phyloP scores from a whole-genome alignment of 1,284 basidiomycete genomes.

The Pseudozyma thailandica region DNA sequence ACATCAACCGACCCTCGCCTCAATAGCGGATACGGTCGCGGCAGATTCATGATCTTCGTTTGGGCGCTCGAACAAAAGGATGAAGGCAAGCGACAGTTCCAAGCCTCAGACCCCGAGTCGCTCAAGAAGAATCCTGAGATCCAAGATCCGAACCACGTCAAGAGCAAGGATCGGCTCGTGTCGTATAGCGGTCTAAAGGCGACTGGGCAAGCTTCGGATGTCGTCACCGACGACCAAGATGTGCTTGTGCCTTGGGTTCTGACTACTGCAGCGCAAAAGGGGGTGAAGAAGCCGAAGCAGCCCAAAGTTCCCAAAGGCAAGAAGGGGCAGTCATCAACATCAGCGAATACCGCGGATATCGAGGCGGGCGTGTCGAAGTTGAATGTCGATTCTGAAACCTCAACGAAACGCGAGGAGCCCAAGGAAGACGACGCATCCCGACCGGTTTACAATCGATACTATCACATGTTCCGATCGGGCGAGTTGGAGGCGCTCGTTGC shows the following conservation, averaged over 20 bases:
- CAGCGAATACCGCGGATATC: slow-evolving; percentile 24
- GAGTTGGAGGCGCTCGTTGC: slow-evolving; percentile 64
- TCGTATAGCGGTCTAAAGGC: slow-evolving; percentile 34
- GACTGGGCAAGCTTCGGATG: neutral
- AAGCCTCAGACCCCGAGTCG: slow-evolving; percentile 20
- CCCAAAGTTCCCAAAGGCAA: slow-evolving; percentile 6
- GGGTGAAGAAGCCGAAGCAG: neutral
- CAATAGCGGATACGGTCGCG: slow-evolving; percentile 69
- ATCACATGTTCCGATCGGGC: slow-evolving; percentile 62
- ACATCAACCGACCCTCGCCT: slow-evolving; percentile 15
- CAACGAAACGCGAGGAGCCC: neutral
- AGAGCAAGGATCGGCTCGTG: slow-evolving; percentile 33
- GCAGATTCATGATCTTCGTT: slow-evolving; percentile 91
- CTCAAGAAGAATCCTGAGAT: slow-evolving; percentile 22
- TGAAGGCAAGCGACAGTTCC: slow-evolving; percentile 58
- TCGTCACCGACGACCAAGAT: slow-evolving; percentile 50
- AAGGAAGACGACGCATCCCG: slow-evolving; percentile 3
- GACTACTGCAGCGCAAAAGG: slow-evolving; percentile 26
- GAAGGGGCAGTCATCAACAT: neutral
- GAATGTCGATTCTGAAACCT: neutral
- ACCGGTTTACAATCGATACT: slow-evolving; percentile 63
- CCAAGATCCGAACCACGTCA: slow-evolving; percentile 28
- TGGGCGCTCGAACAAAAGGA: slow-evolving; percentile 95
- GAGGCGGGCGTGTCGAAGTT: slow-evolving; percentile 9
- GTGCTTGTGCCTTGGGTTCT: slow-evolving; percentile 67